Percentiles rank a stretch among this genome's conserved stretches.
These are phyloP conservation scores for Paralagenidium karlingii DNA, from an alignment of 352 stramenopile species.

Conservation along the genomic window DNA sequence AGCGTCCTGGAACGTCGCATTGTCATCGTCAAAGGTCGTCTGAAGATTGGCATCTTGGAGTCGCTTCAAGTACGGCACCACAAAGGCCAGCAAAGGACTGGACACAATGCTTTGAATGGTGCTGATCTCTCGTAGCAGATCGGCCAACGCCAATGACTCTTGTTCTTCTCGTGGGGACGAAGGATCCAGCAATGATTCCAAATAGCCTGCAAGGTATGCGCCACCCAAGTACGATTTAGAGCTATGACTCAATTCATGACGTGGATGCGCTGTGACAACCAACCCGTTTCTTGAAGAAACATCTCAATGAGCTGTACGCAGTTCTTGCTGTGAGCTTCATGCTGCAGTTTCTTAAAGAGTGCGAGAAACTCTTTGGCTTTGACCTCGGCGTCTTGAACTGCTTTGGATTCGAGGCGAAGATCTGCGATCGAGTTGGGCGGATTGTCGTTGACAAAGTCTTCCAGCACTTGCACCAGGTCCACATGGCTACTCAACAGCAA, in stretches of 20 bases:
- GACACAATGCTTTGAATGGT: slow-evolving; percentile 37
- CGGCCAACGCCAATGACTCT: slow-evolving; percentile 42
- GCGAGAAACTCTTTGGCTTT: too few relatives aligned
- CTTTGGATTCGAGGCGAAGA: too few relatives aligned
- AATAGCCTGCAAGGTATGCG: neutral
- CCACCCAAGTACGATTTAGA: neutral
- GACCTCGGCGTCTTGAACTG: too few relatives aligned
- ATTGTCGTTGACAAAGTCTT: slow-evolving; percentile 25
- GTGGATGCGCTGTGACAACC: too few relatives aligned
- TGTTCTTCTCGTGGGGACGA: slow-evolving; percentile 29
- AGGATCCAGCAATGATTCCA: slow-evolving; percentile 36
- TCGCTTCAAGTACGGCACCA: slow-evolving; percentile 60
- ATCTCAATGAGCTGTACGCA: too few relatives aligned
- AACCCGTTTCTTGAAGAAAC: too few relatives aligned
- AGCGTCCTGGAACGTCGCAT: neutral
- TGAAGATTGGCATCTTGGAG: slow-evolving; percentile 6
- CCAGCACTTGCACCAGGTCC: slow-evolving; percentile 34
- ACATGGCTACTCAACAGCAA: too few relatives aligned
- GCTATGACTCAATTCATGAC: too few relatives aligned
- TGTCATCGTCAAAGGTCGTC: neutral
- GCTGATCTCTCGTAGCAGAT: slow-evolving; percentile 53
- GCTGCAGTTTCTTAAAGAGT: too few relatives aligned
- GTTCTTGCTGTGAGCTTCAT: too few relatives aligned
- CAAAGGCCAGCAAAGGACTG: slow-evolving; percentile 44
- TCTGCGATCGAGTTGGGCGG: too few relatives aligned